A percentile compares a stretch with the other conserved stretches of the same genome.
Conservation (phyloP, 2,329 filamentous ascomycete genomes). For the Fusarium cyanostomum region DNA sequence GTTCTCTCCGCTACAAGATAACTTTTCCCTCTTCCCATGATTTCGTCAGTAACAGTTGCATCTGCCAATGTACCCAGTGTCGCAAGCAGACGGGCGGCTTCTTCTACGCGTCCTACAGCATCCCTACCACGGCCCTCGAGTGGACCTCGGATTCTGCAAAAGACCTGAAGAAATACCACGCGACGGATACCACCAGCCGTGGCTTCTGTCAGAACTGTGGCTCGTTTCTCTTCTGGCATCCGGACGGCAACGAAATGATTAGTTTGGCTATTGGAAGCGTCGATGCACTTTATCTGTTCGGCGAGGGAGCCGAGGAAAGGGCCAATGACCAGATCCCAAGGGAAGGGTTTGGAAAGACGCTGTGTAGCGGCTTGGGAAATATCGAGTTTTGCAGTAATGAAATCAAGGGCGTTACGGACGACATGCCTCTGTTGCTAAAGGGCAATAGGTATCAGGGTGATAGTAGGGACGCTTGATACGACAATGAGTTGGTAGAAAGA, state of each 20-base stretch:
- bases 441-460: slow-evolving; percentile 11
- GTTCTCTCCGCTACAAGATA: slow-evolving; percentile 7
- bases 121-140: not conserved
- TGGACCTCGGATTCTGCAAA: not conserved
- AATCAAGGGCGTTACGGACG: slow-evolving; percentile 15
- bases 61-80: slow-evolving; percentile 17
- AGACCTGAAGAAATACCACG: not conserved
- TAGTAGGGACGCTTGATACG: not conserved
- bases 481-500: not conserved
- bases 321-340: accelerated
- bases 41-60: not conserved
- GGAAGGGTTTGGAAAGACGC: not conserved
- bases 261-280: slow-evolving; percentile 14
- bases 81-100: slow-evolving; percentile 20
- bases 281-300: slow-evolving; percentile 5
- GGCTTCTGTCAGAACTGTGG: slow-evolving; percentile 12
- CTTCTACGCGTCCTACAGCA: not conserved
- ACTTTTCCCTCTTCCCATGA: not conserved
- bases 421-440: slow-evolving; percentile 8
- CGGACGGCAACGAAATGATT: not conserved
- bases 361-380: not conserved
- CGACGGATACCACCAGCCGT: not conserved
- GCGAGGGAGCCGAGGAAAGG: not conserved
- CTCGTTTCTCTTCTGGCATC: slow-evolving; percentile 17
- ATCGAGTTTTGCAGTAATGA: slow-evolving; percentile 9